Percentiles rank a stretch among this genome's conserved stretches.
Conservation (phyloP, 352 stramenopile species). For the Blastocystis sp. region DNA sequence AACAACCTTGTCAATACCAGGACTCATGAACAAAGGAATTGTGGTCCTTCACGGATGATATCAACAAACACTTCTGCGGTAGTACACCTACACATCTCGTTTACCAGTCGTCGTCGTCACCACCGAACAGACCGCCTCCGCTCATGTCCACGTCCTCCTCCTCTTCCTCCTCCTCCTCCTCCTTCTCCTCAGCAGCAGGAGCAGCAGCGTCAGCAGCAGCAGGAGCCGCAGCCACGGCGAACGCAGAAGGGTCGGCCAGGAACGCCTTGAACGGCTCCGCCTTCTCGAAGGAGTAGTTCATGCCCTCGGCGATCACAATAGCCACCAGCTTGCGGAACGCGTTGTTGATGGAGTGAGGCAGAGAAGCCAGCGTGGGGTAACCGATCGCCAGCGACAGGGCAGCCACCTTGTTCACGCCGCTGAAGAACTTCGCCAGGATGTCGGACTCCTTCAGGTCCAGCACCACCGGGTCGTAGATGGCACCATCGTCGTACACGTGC, state of each 20-base stretch:
- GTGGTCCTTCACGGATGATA: neutral
- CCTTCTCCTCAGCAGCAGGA: neutral
- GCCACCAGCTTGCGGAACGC: constrained; percentile 94
- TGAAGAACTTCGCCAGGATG: constrained; percentile 89
- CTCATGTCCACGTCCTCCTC: constrained; percentile 72
- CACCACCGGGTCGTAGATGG: constrained; percentile 94
- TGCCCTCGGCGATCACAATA: constrained; percentile 85
- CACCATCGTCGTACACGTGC: constrained; percentile 96
- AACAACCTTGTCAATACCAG: neutral
- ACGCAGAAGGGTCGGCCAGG: constrained; percentile 87
- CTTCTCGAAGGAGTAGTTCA: constrained; percentile 94
- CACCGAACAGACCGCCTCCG: constrained; percentile 72
- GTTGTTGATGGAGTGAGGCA: constrained; percentile 97
- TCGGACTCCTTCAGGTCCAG: constrained; percentile 72
- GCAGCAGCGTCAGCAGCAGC: constrained; percentile 17
- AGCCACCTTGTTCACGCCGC: constrained; percentile 79
- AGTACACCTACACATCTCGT: neutral
- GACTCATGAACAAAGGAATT: neutral
- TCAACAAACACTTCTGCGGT: neutral
- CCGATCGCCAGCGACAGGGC: constrained; percentile 46
- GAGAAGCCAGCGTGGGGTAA: constrained; percentile 88
- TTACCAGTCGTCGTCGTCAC: constrained; percentile 70
- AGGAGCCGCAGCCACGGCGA: constrained; percentile 79
- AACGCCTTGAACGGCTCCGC: constrained; percentile 92
- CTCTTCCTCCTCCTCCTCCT: constrained; percentile 73